Conservation (phyloP, 1,284 basidiomycete genomes). For the Peniophora sp. region DNA sequence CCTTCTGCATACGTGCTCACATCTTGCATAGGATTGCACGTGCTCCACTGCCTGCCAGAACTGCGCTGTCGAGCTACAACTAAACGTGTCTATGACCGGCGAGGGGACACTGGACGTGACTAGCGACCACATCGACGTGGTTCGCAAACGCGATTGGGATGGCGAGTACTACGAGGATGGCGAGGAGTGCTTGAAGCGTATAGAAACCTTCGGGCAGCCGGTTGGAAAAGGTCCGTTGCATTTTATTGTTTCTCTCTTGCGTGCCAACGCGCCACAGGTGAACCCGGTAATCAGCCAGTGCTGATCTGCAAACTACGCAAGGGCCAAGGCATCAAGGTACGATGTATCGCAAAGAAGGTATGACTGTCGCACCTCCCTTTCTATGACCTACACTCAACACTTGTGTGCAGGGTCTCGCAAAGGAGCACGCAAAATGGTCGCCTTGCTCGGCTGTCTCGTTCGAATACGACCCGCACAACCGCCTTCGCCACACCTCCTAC, state of each 20-base stretch:
- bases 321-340: slow-evolving; percentile 85
- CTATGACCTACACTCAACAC: slow-evolving; percentile 2
- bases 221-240: slow-evolving; percentile 68
- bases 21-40: slow-evolving; percentile 64
- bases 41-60: slow-evolving; percentile 73
- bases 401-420: slow-evolving; percentile 76
- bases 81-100: slow-evolving; percentile 69
- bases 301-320: slow-evolving; percentile 89
- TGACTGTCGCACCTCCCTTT: slow-evolving; percentile 7
- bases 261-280: slow-evolving; percentile 32
- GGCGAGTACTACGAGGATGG: slow-evolving; percentile 41
- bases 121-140: slow-evolving; percentile 66
- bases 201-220: slow-evolving; percentile 76
- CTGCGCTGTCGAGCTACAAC: slow-evolving; percentile 70
- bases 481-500: slow-evolving; percentile 90
- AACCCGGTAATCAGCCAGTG: slow-evolving; percentile 59
- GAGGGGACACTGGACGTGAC: slow-evolving; percentile 75
- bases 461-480: slow-evolving; percentile 98
- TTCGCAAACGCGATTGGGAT: slow-evolving; percentile 21
- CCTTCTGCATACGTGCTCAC: slow-evolving; percentile 7
- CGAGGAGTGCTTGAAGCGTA: slow-evolving; percentile 68
- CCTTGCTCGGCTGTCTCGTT: slow-evolving; percentile 93
- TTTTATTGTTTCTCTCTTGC: neutral
- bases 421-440: slow-evolving; percentile 99
- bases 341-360: slow-evolving; percentile 92